Conservation (phyloP, 2,329 filamentous ascomycete genomes). For the Taxawa tesnikishii region DNA sequence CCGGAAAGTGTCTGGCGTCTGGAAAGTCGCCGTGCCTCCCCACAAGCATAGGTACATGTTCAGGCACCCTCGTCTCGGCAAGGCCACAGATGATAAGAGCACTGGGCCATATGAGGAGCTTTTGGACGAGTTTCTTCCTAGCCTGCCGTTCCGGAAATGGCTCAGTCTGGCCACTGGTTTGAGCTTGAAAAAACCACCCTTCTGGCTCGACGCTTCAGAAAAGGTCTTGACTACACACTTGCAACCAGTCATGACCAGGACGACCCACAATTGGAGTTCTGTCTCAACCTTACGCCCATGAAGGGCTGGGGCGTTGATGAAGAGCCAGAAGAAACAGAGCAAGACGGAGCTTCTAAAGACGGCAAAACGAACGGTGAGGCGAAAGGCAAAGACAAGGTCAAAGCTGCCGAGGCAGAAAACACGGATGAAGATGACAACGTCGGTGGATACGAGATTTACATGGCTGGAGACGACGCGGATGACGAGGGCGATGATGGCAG, state of each 20-base stretch:
- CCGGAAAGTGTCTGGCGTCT: slow-evolving; percentile 31
- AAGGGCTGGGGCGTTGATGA: slow-evolving; percentile 70
- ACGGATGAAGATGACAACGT: slow-evolving; percentile 42
- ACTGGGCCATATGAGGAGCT: slow-evolving; percentile 51
- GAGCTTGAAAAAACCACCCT: slow-evolving; percentile 59
- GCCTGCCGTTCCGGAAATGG: slow-evolving; percentile 79
- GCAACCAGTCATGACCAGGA: slow-evolving; percentile 68
- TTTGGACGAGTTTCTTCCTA: slow-evolving; percentile 71
- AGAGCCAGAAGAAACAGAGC: slow-evolving; percentile 36
- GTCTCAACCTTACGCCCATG: slow-evolving; percentile 75
- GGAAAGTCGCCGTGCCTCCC: slow-evolving; percentile 55
- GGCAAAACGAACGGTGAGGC: slow-evolving; percentile 19
- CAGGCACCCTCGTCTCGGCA: slow-evolving; percentile 37
- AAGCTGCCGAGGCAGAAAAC: slow-evolving; percentile 22
- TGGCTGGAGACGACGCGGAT: slow-evolving; percentile 69
- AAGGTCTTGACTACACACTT: slow-evolving; percentile 81
- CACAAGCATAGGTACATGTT: slow-evolving; percentile 95
- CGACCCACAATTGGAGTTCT: slow-evolving; percentile 72
- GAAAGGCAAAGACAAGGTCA: slow-evolving; percentile 19
- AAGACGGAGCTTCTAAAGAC: slow-evolving; percentile 16
- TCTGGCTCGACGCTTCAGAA: slow-evolving; percentile 76
- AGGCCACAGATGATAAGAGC: neutral
- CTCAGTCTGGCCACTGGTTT: slow-evolving; percentile 71
- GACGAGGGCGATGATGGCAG: slow-evolving; percentile 34
- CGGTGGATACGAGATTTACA: slow-evolving; percentile 80